Evolutionary conservation across 257 asterid species (phyloP).

Genomic region (Nicotiana attenuata): DNA sequence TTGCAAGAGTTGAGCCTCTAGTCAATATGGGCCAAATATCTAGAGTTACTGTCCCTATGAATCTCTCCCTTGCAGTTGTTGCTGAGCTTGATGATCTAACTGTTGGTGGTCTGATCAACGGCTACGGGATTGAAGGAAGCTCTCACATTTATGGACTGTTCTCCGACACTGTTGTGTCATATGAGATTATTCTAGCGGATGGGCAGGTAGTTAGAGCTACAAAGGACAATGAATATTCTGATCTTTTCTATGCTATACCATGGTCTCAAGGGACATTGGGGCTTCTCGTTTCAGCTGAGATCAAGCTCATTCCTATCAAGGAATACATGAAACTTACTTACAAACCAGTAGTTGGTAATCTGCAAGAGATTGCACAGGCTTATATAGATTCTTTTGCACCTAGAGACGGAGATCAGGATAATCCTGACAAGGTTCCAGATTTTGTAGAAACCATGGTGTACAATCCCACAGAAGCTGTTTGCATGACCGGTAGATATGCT

Average conservation of each 20-base stretch:
- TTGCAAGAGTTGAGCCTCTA: constrained; percentile 85
- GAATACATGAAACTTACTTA: constrained; percentile 89
- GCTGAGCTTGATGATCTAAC: constrained; percentile 96
- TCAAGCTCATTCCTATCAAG: constrained; percentile 82
- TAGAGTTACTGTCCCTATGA: constrained; percentile 81
- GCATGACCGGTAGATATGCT: constrained; percentile 77
- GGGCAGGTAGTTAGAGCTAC: constrained; percentile 86
- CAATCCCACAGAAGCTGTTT: constrained; percentile 63
- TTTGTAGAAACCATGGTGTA: constrained; percentile 85
- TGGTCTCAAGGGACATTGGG: constrained; percentile 99
- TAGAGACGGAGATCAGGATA: constrained; percentile 84
- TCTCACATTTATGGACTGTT: constrained; percentile 82
- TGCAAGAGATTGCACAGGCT: constrained; percentile 72
- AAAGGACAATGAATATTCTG: constrained; percentile 79
- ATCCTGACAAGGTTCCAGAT: constrained; percentile 77
- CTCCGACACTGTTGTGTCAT: constrained; percentile 89
- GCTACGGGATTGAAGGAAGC: constrained; percentile 96
- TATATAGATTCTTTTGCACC: constrained; percentile 81
- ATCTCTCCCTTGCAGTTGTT: constrained; percentile 82
- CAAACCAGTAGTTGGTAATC: constrained; percentile 69
- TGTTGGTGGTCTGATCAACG: constrained; percentile 92
- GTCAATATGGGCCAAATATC: constrained; percentile 93
- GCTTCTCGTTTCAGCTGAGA: constrained; percentile 90
- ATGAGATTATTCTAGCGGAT: constrained; percentile 78
- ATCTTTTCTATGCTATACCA: constrained; percentile 85